Base-by-base conservation (phyloP, 1,284 basidiomycete genomes). In the Malassezia brasiliensis region DNA sequence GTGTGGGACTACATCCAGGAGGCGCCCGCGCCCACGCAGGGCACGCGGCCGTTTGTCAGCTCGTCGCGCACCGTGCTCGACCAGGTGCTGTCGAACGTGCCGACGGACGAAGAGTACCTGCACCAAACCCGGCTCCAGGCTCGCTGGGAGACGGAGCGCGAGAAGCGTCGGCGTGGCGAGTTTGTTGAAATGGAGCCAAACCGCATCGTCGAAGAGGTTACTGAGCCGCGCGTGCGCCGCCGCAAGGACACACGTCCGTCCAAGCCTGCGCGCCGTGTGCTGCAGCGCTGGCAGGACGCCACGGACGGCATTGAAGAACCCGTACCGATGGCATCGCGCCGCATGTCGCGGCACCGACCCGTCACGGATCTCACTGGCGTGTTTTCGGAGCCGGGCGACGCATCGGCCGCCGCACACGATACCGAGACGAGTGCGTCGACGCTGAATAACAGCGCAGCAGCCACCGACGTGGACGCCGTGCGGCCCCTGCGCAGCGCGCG, bases 21-120 rank as follows among this genome's bases (percentile, higher is more conserved):
- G 15, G n/a, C 50, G 10, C 34, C 34, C 15, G 17, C 42, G 22
- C 30, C 38, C 14, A 34, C 44, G 41, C 15, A 45, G 5, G 36
- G 20, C 3, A 39, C 17, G 20, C 36, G 25, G 19, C 34, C 50
- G 5, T 36, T 38, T n/a, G 34, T 19, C 30, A 34, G 39, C 30
- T 19, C 34, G 8, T 48, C 46, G 39, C 44, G 50, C 30, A 34
- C 55, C 19, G 10, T 52, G 39, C 55, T 64, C 45, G 61, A 63
- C 42, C 53, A 42, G 17, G 32, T 63, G 2, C 50, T 64, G 1
- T 53, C 61, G 6, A 57, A 57, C 35, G 60, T 63, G 20, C 62
- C 62, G 20, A 64, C 62, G 19, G 62, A 64, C 47, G 61, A 59
- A 25, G 61, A 64, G 51, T 51, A 52, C 38, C 14, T 48, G 41